These are phyloP conservation scores for Aquanectria penicillioides DNA, from an alignment of 2,329 filamentous ascomycete species.

Conservation along the genomic window DNA sequence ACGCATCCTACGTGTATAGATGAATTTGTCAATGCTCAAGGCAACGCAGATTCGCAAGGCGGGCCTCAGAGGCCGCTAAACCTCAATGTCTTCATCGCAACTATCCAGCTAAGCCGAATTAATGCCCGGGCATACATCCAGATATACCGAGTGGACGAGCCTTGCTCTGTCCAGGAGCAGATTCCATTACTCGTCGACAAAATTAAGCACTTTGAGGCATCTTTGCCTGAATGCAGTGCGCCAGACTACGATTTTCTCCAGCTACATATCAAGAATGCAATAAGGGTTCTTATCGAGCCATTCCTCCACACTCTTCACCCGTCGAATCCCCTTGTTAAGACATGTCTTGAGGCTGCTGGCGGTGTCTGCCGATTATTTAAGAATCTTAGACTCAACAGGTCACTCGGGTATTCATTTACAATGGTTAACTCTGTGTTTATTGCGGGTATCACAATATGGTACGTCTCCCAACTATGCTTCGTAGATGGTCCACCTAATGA, in stretches of 20 bases:
- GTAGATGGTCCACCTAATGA: not conserved
- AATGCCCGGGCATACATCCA: not conserved
- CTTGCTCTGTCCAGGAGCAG: not conserved
- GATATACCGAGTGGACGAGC: not conserved
- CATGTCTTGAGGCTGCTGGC: conserved; percentile 10
- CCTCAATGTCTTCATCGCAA: not conserved
- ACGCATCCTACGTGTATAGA: not conserved
- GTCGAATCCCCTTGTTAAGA: not conserved
- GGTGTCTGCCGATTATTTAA: conserved; percentile 17
- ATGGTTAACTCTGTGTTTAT: conserved; percentile 20
- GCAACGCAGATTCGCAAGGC: too few species aligned
- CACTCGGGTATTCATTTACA: conserved; percentile 14
- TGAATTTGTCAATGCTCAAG: too few species aligned
- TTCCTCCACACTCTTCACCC: not conserved
- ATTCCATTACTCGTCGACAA: not conserved
- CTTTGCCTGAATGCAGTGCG: not conserved
- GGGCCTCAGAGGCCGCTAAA: not conserved
- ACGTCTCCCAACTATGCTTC: not conserved
- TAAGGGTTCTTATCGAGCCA: conserved; percentile 1
- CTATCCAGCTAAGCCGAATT: conserved; percentile 1
- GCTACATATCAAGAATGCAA: not conserved
- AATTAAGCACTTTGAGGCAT: conserved; percentile 1
- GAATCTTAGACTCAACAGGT: conserved; percentile 4
- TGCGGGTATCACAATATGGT: conserved; percentile 14
- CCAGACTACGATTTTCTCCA: conserved; percentile 8